These are phyloP conservation scores for Musa itinerans DNA, from an alignment of 176 grass and related monocot species.

Conservation along the genomic window DNA sequence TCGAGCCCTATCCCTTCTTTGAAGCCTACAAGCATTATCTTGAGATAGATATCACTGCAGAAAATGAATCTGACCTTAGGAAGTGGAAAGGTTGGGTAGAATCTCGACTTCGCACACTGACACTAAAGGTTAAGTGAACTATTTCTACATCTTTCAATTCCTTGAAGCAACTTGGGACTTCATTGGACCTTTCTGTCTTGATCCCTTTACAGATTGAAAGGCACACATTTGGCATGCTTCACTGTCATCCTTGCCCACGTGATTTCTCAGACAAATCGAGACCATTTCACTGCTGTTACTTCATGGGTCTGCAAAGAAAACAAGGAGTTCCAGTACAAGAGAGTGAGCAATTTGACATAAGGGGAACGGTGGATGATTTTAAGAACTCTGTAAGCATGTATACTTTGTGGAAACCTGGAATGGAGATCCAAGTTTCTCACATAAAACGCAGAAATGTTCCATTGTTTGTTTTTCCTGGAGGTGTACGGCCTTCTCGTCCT, in stretches of 20 bases:
- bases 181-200: conserved; percentile 2
- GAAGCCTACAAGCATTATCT: conserved; percentile 87
- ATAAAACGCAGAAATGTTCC: conserved; percentile 76
- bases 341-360: conserved; percentile 81
- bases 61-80: conserved; percentile 74
- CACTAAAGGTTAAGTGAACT: conserved; percentile 52
- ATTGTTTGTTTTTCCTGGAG: conserved; percentile 70
- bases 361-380: conserved; percentile 75
- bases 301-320: conserved; percentile 79
- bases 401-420: conserved; percentile 44
- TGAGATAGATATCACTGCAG: conserved; percentile 57
- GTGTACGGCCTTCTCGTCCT: conserved; percentile 48
- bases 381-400: conserved; percentile 52
- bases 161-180: neutral
- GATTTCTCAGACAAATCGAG: conserved; percentile 60
- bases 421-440: conserved; percentile 79
- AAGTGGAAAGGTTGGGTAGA: conserved; percentile 99
- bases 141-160: neutral
- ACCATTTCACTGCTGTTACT: conserved; percentile 59
- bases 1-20: conserved; percentile 83
- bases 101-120: conserved; percentile 77
- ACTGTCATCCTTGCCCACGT: conserved; percentile 60
- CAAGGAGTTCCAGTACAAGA: conserved; percentile 48
- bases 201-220: conserved; percentile 51
- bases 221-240: conserved; percentile 55